These are phyloP conservation scores for Emericellopsis atlantica DNA, from an alignment of 2,329 filamentous ascomycete genomes.

Conservation along the genomic window DNA sequence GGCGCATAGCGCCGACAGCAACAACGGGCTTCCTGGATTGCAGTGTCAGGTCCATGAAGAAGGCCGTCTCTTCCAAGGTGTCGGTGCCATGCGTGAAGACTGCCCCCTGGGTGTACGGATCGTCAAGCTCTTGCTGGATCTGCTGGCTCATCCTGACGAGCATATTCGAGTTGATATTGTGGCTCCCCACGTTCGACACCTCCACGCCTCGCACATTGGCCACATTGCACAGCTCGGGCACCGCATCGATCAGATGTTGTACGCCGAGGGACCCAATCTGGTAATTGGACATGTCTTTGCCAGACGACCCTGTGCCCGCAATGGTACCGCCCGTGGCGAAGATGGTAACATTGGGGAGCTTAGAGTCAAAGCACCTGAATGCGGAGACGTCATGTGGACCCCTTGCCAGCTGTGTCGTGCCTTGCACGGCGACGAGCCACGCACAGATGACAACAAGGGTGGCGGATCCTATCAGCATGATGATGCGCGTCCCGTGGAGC, in stretches of 20 bases:
- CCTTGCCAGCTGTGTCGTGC: not conserved
- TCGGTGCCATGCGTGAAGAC: conserved; percentile 56
- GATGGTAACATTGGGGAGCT: conserved; percentile 41
- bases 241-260: conserved; percentile 36
- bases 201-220: conserved; percentile 41
- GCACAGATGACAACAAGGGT: not conserved
- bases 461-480: not conserved
- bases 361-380: conserved; percentile 18
- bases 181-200: conserved; percentile 34
- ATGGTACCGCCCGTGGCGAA: conserved; percentile 48
- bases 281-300: conserved; percentile 31
- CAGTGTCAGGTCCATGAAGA: conserved; percentile 47
- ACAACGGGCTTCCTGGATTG: conserved; percentile 46
- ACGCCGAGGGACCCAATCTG: conserved; percentile 30
- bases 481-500: not conserved
- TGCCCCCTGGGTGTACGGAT: conserved; percentile 28
- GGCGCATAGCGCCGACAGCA: conserved; percentile 49
- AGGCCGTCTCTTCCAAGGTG: conserved; percentile 50
- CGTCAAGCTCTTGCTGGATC: conserved; percentile 34
- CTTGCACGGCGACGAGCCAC: not conserved
- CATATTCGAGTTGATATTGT: conserved; percentile 32
- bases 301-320: conserved; percentile 34
- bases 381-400: not conserved
- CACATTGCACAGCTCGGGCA: conserved; percentile 39
- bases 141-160: conserved; percentile 32